Conservation (phyloP, 2,329 filamentous ascomycete species). For the Neofusicoccum cordaticola region DNA sequence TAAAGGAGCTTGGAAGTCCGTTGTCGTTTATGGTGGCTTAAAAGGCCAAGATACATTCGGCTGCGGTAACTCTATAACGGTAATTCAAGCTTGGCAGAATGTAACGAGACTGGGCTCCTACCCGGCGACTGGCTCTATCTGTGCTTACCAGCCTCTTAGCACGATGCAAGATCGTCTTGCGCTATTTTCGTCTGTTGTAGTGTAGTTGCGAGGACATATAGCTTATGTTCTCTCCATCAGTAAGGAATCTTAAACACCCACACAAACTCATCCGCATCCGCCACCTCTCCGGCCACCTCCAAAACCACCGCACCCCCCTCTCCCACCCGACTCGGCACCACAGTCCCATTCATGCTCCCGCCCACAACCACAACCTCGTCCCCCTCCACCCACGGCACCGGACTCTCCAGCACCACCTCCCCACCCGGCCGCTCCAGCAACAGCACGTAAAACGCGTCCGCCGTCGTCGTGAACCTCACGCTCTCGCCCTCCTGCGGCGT, state of each 20-base stretch:
- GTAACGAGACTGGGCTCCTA: no score
- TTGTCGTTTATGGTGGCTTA: no score
- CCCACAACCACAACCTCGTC: conserved; percentile 49
- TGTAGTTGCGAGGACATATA: no score
- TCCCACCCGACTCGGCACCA: conserved; percentile 15
- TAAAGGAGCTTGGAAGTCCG: no score
- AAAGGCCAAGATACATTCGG: no score
- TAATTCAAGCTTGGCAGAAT: no score
- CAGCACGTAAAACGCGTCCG: background rate
- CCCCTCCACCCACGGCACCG: conserved; percentile 47
- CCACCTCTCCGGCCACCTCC: conserved; percentile 14
- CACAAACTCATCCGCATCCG: conserved; percentile 16
- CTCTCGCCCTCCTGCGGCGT: conserved; percentile 42
- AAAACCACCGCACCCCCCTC: conserved; percentile 14
- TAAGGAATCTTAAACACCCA: conserved; percentile 21
- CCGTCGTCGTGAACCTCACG: conserved; percentile 47
- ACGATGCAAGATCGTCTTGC: no score
- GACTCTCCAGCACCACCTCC: conserved; percentile 39
- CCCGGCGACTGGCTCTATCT: no score
- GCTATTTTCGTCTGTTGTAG: no score
- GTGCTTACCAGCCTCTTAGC: no score
- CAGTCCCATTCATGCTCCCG: conserved; percentile 22
- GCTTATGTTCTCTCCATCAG: no score
- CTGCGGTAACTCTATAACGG: no score
- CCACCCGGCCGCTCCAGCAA: background rate